Conservation (phyloP, 768 basidiomycete species). For the Tulasnella sp. region DNA sequence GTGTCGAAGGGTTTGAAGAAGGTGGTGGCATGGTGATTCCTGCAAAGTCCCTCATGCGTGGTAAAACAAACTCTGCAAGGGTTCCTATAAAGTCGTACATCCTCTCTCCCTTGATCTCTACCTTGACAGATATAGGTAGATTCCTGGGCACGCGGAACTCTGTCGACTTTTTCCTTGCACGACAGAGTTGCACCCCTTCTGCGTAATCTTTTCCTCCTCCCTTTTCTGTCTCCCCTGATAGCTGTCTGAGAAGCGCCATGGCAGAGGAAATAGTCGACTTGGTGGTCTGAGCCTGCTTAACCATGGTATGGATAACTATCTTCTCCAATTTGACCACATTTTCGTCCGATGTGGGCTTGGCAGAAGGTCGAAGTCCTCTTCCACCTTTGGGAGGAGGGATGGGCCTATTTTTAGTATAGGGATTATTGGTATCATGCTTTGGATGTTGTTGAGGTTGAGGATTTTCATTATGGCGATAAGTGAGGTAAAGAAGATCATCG, state of each 20-base stretch:
- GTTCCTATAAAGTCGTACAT: constrained; percentile 92
- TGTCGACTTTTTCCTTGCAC: constrained; percentile 50
- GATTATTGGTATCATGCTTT: constrained; percentile 48
- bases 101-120: constrained; percentile 74
- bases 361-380: constrained; percentile 41
- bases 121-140: constrained; percentile 74
- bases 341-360: constrained; percentile 47
- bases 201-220: constrained; percentile 58
- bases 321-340: constrained; percentile 67
- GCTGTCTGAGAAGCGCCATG: constrained; percentile 73
- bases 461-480: constrained; percentile 52
- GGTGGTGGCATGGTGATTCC: constrained; percentile 71
- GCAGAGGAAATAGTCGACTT: constrained; percentile 66
- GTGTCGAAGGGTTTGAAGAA: constrained; percentile 53
- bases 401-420: constrained; percentile 67
- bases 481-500: constrained; percentile 90
- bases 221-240: constrained; percentile 68
- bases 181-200: constrained; percentile 67
- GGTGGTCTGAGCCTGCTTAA: constrained; percentile 62
- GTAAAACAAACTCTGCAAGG: constrained; percentile 89
- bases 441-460: constrained; percentile 24
- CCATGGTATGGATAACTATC: constrained; percentile 76
- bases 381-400: constrained; percentile 56
- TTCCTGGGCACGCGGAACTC: constrained; percentile 74
- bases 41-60: constrained; percentile 78